A percentile compares a stretch with the other conserved stretches of the same genome.
These are phyloP conservation scores for Fragosphaeria purpurea DNA, from an alignment of 2,329 filamentous ascomycete genomes.

Conservation along the genomic window DNA sequence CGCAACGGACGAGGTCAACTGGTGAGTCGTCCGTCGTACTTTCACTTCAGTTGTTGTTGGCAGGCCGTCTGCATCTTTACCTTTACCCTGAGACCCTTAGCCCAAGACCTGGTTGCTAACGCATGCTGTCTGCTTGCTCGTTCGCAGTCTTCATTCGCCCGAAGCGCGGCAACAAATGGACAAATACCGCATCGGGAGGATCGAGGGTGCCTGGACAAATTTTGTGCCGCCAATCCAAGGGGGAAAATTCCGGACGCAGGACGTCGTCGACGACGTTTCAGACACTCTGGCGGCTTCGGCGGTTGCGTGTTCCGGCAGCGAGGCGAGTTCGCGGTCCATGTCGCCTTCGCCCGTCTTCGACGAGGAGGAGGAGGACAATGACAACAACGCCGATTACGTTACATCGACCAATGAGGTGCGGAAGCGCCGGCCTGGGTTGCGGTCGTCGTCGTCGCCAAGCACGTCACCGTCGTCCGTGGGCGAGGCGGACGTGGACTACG, in stretches of 20 bases:
- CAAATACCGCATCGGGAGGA: conserved; percentile 71
- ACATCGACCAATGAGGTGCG: too few species aligned
- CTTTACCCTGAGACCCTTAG: too few species aligned
- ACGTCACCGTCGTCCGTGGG: conserved; percentile 45
- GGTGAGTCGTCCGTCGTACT: conserved; percentile 44
- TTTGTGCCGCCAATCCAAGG: conserved; percentile 89
- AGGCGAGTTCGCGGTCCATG: conserved; percentile 19
- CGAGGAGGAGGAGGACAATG: conserved; percentile 14
- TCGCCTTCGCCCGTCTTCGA: conserved; percentile 43
- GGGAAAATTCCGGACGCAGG: conserved; percentile 53
- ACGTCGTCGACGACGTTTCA: conserved; percentile 34
- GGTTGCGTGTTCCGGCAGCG: conserved; percentile 8
- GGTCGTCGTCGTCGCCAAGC: conserved; percentile 32
- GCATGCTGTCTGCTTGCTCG: not conserved
- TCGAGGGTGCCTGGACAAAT: conserved; percentile 76
- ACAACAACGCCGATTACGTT: not conserved
- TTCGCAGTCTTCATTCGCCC: conserved; percentile 63
- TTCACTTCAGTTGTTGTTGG: too few species aligned
- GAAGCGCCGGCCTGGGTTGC: not conserved
- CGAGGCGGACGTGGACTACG: conserved; percentile 36
- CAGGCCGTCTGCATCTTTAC: too few species aligned
- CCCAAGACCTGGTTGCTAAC: too few species aligned
- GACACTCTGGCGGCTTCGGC: conserved; percentile 10
- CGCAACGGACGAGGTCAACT: conserved; percentile 88
- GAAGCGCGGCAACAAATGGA: conserved; percentile 69